These are phyloP conservation scores for Boletus bicolor DNA, from an alignment of 768 basidiomycete species.

Conservation along the genomic window DNA sequence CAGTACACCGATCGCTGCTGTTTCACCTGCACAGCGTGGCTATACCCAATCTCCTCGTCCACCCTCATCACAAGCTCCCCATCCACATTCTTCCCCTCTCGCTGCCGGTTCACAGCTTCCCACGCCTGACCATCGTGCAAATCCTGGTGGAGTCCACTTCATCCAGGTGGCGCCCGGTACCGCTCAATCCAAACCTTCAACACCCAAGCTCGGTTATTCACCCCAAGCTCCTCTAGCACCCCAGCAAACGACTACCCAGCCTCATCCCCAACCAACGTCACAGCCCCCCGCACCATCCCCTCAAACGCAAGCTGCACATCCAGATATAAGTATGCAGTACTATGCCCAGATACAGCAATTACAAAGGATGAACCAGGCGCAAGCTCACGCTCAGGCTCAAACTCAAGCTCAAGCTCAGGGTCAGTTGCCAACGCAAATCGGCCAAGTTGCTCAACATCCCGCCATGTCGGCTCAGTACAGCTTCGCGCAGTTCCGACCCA, in stretches of 20 bases:
- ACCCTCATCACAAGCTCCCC: conserved; percentile 30
- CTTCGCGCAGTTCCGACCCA: conserved; percentile 34
- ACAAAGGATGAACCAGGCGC: conserved; percentile 21
- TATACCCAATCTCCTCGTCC: conserved; percentile 36
- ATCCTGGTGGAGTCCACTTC: conserved; percentile 24
- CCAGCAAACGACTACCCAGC: conserved; percentile 21
- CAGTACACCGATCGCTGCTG: conserved; percentile 18
- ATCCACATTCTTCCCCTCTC: conserved; percentile 30
- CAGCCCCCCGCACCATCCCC: conserved; percentile 20
- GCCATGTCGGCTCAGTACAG: conserved; percentile 31
- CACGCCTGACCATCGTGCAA: conserved; percentile 22
- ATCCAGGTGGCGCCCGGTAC: conserved; percentile 23
- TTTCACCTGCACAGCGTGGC: conserved; percentile 32
- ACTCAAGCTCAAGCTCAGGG: conserved; percentile 22
- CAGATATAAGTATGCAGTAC: conserved; percentile 17
- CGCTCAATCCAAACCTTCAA: conserved; percentile 28
- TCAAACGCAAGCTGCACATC: conserved; percentile 20
- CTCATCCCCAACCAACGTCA: conserved; percentile 24
- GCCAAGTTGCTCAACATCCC: conserved; percentile 26
- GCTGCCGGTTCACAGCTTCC: conserved; percentile 30
- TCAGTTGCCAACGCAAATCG: conserved; percentile 25
- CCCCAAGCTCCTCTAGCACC: conserved; percentile 17
- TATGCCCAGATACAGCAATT: conserved; percentile 18
- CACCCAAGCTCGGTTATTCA: conserved; percentile 28
- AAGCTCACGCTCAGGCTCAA: conserved; percentile 20